Evolutionary conservation across 305 asterid genomes (phyloP).

Genomic region (Rubia balearica): DNA sequence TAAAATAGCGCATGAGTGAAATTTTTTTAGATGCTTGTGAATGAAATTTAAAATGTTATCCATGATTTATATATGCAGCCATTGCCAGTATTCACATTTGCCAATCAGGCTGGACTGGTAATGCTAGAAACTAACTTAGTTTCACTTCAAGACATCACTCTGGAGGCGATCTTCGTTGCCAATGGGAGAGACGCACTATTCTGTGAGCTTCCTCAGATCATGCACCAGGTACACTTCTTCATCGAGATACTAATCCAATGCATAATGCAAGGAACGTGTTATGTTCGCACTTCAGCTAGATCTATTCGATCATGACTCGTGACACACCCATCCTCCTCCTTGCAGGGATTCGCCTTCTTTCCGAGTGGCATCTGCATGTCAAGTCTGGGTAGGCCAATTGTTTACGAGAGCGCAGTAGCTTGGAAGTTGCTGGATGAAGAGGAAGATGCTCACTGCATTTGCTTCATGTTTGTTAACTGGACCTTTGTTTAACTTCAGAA

Average conservation of each 20-base stretch:
- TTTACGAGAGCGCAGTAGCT: slow-evolving; percentile 82
- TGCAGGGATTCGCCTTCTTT: slow-evolving; percentile 73
- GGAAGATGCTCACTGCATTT: slow-evolving; percentile 78
- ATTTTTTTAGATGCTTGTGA: background rate
- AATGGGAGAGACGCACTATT: slow-evolving; percentile 62
- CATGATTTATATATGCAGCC: slow-evolving; percentile 45
- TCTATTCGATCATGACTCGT: no score
- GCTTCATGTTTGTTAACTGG: slow-evolving; percentile 87
- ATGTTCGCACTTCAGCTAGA: background rate
- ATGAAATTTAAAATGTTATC: background rate
- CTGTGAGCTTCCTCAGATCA: slow-evolving; percentile 83
- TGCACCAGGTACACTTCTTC: slow-evolving; percentile 60
- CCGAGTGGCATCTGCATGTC: slow-evolving; percentile 84
- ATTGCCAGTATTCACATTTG: slow-evolving; percentile 79
- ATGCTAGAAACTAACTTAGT: slow-evolving; percentile 93
- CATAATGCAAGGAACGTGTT: background rate
- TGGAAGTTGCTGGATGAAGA: slow-evolving; percentile 92
- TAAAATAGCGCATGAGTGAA: background rate
- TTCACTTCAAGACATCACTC: slow-evolving; percentile 82
- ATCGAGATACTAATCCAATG: background rate
- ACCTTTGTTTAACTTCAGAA: slow-evolving; percentile 46
- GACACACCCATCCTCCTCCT: background rate
- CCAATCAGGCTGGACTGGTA: slow-evolving; percentile 92
- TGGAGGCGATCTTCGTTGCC: slow-evolving; percentile 74
- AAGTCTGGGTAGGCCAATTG: slow-evolving; percentile 80